A percentile compares a stretch with the other conserved stretches of the same genome.
Evolutionary conservation across 495 filamentous ascomycete species (phyloP).

Genomic region (Podospora didyma): DNA sequence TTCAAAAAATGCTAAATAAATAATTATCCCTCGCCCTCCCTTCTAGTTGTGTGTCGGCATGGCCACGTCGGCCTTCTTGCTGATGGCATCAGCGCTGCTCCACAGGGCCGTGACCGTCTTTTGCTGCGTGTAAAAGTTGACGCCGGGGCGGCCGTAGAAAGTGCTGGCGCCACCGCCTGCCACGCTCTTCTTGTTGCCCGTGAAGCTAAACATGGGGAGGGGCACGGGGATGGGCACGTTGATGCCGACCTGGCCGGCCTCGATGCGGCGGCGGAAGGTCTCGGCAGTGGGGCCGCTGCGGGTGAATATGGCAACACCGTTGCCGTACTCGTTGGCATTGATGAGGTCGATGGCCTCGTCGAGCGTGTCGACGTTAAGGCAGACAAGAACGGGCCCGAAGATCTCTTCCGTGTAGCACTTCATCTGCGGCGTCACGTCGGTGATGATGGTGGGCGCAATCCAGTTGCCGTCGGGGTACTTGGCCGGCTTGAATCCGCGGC

Average conservation of each 20-base stretch:
- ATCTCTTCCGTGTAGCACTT: constrained; percentile 95
- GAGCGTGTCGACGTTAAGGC: constrained; percentile 75
- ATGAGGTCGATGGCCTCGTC: constrained; percentile 70
- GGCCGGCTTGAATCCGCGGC: constrained; percentile 76
- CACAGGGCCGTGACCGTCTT: constrained; percentile 97
- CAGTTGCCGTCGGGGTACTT: constrained; percentile 98
- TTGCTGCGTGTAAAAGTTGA: constrained; percentile 93
- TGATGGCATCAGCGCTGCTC: constrained; percentile 78
- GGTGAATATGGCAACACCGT: constrained; percentile 64
- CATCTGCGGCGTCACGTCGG: constrained; percentile 88
- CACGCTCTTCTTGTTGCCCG: constrained; percentile 95
- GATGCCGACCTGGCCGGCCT: constrained; percentile 75
- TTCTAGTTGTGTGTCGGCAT: constrained; percentile 78
- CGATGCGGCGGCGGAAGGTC: constrained; percentile 59
- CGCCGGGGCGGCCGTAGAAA: constrained; percentile 89
- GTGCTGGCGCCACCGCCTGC: constrained; percentile 91
- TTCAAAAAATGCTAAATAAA: too few species aligned
- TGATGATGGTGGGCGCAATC: constrained; percentile 91
- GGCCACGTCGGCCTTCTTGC: constrained; percentile 74
- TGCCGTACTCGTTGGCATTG: constrained; percentile 64
- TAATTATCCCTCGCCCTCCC: not conserved
- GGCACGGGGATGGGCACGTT: constrained; percentile 85
- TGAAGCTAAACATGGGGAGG: constrained; percentile 95
- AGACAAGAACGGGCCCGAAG: constrained; percentile 92
- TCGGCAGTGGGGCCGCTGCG: constrained; percentile 56